phyloP scores from a whole-genome alignment of 2,329 filamentous ascomycete genomes.

The Bipolaris zeicola region DNA sequence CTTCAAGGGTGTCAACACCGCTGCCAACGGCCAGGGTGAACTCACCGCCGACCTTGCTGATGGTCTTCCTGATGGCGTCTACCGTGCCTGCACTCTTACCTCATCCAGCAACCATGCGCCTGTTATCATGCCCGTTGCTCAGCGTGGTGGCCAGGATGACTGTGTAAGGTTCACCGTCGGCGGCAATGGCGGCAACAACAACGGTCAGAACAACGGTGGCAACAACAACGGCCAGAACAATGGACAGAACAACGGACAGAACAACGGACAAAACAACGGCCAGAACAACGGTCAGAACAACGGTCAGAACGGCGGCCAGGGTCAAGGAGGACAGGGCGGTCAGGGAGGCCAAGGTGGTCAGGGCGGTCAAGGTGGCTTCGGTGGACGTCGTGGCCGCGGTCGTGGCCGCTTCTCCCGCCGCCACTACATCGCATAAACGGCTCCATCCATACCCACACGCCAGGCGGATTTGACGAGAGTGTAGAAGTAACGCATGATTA shows the following conservation, averaged over 20 bases:
- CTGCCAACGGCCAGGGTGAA: slow-evolving; percentile 54
- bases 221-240: slow-evolving; percentile 13
- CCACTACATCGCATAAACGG: slow-evolving; percentile 39
- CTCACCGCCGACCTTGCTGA: slow-evolving; percentile 53
- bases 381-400: slow-evolving; percentile 24
- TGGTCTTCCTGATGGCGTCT: slow-evolving; percentile 56
- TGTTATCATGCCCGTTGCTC: slow-evolving; percentile 63
- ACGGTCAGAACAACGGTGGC: slow-evolving; percentile 16
- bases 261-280: slow-evolving; percentile 6
- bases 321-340: background rate
- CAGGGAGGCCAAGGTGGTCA: slow-evolving; percentile 6
- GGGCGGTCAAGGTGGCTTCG: slow-evolving; percentile 17
- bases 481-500: slow-evolving; percentile 3
- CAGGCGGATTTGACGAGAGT: too few relatives aligned
- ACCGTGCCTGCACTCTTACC: slow-evolving; percentile 60
- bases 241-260: slow-evolving; percentile 14
- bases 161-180: slow-evolving; percentile 57
- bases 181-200: slow-evolving; percentile 11
- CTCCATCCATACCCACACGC: background rate
- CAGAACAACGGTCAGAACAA: too few relatives aligned
- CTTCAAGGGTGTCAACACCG: slow-evolving; percentile 65
- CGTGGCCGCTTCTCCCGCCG: slow-evolving; percentile 33
- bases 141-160: slow-evolving; percentile 61
- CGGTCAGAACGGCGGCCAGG: background rate
- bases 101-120: slow-evolving; percentile 61